Conservation (phyloP, 2,329 filamentous ascomycete species). For the Emmonsia crescens region DNA sequence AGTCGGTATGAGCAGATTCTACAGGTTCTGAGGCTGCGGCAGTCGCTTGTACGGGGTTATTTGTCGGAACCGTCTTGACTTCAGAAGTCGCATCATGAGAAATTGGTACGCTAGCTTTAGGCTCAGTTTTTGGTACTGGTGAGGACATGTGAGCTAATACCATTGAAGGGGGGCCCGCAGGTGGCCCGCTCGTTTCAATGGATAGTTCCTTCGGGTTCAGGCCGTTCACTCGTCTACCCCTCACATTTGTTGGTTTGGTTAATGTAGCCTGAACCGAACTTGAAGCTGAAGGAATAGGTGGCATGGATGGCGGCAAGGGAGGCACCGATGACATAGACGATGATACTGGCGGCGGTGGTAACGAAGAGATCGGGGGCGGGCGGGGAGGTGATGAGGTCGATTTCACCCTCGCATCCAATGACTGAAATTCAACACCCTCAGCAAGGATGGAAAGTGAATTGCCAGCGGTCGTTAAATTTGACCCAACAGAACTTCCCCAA, state of each 20-base stretch:
- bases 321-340: constrained; percentile 12
- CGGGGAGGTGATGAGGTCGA: constrained; percentile 19
- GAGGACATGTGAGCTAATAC: constrained; percentile 17
- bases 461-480: constrained; percentile 58
- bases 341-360: constrained; percentile 37
- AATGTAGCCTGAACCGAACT: constrained; percentile 23
- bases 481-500: constrained; percentile 69
- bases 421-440: constrained; percentile 44
- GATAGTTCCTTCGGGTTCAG: constrained; percentile 73
- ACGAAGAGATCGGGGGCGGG: constrained; percentile 4
- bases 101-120: constrained; percentile 13
- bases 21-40: background rate
- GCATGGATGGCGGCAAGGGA: constrained; percentile 14
- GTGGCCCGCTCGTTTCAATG: constrained; percentile 50
- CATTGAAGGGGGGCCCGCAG: constrained; percentile 20
- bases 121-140: constrained; percentile 23
- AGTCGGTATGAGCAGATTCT: background rate
- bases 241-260: constrained; percentile 43
- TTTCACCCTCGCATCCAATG: constrained; percentile 18
- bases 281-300: constrained; percentile 13
- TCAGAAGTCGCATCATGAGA: constrained; percentile 8
- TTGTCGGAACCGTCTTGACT: background rate
- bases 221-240: constrained; percentile 67
- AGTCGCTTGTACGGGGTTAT: background rate
- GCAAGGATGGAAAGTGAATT: constrained; percentile 62